Evolutionary conservation across 2,329 filamentous ascomycete genomes (phyloP).

Genomic region (Fragosphaeria purpurea): DNA sequence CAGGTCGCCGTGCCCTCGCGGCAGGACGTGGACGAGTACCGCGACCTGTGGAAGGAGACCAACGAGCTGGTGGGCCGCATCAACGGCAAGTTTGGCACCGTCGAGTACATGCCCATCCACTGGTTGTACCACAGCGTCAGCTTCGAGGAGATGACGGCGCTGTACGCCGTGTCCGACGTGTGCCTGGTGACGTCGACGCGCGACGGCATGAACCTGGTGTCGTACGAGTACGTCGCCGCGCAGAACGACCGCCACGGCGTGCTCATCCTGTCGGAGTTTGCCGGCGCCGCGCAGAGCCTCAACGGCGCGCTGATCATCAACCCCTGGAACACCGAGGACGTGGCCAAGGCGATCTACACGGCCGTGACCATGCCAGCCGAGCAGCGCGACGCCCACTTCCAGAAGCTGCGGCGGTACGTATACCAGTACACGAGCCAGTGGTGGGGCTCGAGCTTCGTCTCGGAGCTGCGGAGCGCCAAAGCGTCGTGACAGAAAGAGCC

Average conservation of each 20-base stretch:
- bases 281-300: slow-evolving; percentile 86
- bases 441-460: slow-evolving; percentile 91
- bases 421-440: slow-evolving; percentile 96
- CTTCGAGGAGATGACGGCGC: slow-evolving; percentile 87
- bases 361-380: slow-evolving; percentile 95
- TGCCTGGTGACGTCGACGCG: slow-evolving; percentile 92
- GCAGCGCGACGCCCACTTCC: slow-evolving; percentile 75
- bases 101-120: slow-evolving; percentile 98
- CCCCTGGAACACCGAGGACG: slow-evolving; percentile 95
- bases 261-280: slow-evolving; percentile 94
- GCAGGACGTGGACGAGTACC: slow-evolving; percentile 95
- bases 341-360: slow-evolving; percentile 86
- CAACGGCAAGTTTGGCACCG: slow-evolving; percentile 92
- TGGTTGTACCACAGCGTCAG: slow-evolving; percentile 94
- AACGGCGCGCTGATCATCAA: slow-evolving; percentile 93
- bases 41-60: slow-evolving; percentile 87
- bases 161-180: slow-evolving; percentile 86
- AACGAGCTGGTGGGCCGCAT: slow-evolving; percentile 96
- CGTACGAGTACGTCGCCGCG: slow-evolving; percentile 94
- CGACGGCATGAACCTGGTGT: slow-evolving; percentile 97
- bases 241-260: slow-evolving; percentile 85
- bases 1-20: slow-evolving; percentile 92
- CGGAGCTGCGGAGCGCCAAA: slow-evolving; percentile 47
- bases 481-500: neutral
- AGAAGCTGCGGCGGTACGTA: slow-evolving; percentile 88